Percentiles rank a stretch among this genome's conserved stretches.
Conservation (phyloP, 2,329 filamentous ascomycete species). For the Bimuria novae-zelandiae region DNA sequence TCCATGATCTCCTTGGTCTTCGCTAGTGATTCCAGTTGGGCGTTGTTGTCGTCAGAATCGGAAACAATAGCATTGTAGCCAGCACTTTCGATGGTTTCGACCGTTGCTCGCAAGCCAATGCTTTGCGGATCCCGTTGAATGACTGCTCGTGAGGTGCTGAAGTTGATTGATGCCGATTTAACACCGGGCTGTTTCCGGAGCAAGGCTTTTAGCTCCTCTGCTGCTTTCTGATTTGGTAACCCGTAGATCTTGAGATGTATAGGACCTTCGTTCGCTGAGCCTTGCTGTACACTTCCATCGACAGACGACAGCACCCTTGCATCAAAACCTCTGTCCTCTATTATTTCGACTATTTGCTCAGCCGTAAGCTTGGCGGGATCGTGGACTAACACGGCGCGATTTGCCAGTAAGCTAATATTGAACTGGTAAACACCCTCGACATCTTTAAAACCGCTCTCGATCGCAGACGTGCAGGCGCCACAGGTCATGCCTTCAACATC, state of each 20-base stretch:
- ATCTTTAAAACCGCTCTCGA: slow-evolving; percentile 79
- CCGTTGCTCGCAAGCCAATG: slow-evolving; percentile 79
- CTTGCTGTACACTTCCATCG: slow-evolving; percentile 58
- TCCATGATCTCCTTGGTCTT: slow-evolving; percentile 97
- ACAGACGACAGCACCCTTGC: slow-evolving; percentile 80
- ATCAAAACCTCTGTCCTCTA: slow-evolving; percentile 90
- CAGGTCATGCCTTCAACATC: slow-evolving; percentile 97
- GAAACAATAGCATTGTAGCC: slow-evolving; percentile 89
- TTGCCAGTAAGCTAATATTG: slow-evolving; percentile 92
- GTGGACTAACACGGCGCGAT: slow-evolving; percentile 87
- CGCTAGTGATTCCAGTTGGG: slow-evolving; percentile 90
- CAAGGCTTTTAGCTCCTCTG: slow-evolving; percentile 70
- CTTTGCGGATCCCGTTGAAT: slow-evolving; percentile 73
- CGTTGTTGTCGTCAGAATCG: slow-evolving; percentile 93
- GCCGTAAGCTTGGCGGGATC: slow-evolving; percentile 71
- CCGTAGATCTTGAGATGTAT: slow-evolving; percentile 87
- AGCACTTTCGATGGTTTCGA: slow-evolving; percentile 77
- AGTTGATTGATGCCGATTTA: slow-evolving; percentile 71
- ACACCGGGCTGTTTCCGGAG: slow-evolving; percentile 72
- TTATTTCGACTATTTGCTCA: slow-evolving; percentile 77
- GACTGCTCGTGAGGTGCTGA: slow-evolving; percentile 73
- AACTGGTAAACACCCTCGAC: slow-evolving; percentile 82
- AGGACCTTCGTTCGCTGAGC: slow-evolving; percentile 61
- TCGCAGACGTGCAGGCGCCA: slow-evolving; percentile 90
- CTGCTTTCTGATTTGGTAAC: slow-evolving; percentile 70